Evolutionary conservation across 2,329 filamentous ascomycete species (phyloP).

Genomic region (Talaromyces sp.): DNA sequence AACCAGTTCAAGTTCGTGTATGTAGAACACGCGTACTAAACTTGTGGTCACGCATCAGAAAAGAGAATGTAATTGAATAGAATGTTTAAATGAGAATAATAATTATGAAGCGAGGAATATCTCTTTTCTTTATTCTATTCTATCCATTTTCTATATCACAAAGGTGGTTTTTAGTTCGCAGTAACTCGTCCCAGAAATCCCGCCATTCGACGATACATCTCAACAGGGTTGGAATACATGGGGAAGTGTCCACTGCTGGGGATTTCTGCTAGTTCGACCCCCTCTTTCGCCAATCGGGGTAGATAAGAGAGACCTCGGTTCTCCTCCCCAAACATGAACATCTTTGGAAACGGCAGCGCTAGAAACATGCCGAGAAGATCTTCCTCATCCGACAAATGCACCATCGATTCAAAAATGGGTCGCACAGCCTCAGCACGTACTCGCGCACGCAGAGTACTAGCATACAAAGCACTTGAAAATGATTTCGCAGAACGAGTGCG

Average conservation of each 20-base stretch:
- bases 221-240: conserved; percentile 33
- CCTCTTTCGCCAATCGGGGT: conserved; percentile 12
- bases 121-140: background rate
- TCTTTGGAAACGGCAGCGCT: conserved; percentile 17
- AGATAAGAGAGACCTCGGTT: conserved; percentile 27
- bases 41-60: too few relatives aligned
- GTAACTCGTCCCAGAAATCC: conserved; percentile 15
- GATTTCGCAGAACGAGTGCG: conserved; percentile 16
- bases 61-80: too few relatives aligned
- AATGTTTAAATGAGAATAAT: too few relatives aligned
- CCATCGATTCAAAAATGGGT: conserved; percentile 30
- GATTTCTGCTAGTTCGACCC: conserved; percentile 28
- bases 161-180: background rate
- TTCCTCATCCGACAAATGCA: conserved; percentile 26
- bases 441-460: conserved; percentile 20
- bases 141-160: background rate
- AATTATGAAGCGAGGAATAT: background rate
- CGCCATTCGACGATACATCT: conserved; percentile 27
- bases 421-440: conserved; percentile 22
- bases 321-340: conserved; percentile 31
- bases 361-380: conserved; percentile 24
- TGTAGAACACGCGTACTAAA: too few relatives aligned
- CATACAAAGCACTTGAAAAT: conserved; percentile 24
- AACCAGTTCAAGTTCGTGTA: too few relatives aligned
- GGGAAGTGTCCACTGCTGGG: conserved; percentile 28